These are phyloP conservation scores for Lachnellula arida DNA, from an alignment of 2,329 filamentous ascomycete species.

Conservation along the genomic window DNA sequence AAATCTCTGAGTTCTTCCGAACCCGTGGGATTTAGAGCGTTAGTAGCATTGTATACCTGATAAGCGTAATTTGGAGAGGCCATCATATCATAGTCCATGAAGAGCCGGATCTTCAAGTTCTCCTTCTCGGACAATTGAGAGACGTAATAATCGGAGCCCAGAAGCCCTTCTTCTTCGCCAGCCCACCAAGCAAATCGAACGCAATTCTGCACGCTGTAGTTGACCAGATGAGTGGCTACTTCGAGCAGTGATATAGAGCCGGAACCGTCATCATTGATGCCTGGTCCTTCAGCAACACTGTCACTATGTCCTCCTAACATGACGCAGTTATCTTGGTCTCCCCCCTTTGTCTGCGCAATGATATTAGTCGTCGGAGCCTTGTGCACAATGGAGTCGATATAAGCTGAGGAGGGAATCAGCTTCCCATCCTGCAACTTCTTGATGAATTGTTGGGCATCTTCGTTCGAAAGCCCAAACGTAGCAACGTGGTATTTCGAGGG, in stretches of 20 bases:
- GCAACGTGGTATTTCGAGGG: conserved; percentile 57
- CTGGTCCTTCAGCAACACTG: conserved; percentile 54
- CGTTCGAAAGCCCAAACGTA: conserved; percentile 61
- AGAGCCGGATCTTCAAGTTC: conserved; percentile 56
- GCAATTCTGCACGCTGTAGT: conserved; percentile 56
- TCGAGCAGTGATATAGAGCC: conserved; percentile 48
- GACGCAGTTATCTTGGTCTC: conserved; percentile 58
- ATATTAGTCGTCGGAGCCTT: conserved; percentile 43
- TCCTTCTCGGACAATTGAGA: conserved; percentile 47
- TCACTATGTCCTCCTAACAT: conserved; percentile 62
- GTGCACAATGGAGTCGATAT: conserved; percentile 54
- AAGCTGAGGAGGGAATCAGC: conserved; percentile 50
- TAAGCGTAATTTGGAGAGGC: conserved; percentile 60
- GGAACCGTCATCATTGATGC: conserved; percentile 35
- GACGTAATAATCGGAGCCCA: conserved; percentile 59
- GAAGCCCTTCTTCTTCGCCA: conserved; percentile 58
- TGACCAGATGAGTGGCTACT: conserved; percentile 52
- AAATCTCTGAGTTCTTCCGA: conserved; percentile 56
- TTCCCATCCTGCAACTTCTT: conserved; percentile 48
- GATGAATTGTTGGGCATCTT: conserved; percentile 53
- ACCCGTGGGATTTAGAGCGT: conserved; percentile 6
- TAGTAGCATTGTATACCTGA: conserved; percentile 56
- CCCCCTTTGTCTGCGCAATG: conserved; percentile 53
- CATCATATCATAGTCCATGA: conserved; percentile 68
- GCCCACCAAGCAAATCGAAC: conserved; percentile 65